These are phyloP conservation scores for Quercus gilva DNA, from an alignment of 306 rosid species.

Conservation along the genomic window DNA sequence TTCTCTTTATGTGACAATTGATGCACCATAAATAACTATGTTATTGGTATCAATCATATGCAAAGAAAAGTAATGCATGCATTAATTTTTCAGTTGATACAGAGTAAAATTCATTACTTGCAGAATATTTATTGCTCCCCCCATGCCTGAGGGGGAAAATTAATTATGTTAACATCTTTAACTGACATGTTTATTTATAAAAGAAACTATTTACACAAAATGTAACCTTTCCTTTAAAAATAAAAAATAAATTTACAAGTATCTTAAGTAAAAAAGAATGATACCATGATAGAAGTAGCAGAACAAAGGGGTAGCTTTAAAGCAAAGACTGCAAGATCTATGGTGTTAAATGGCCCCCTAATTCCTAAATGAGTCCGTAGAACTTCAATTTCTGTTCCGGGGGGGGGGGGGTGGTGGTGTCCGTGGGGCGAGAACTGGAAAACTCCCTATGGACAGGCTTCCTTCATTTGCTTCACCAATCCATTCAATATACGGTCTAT, in stretches of 20 bases:
- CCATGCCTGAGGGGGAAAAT: too few relatives aligned
- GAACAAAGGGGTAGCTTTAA: background rate
- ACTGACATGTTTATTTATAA: too few relatives aligned
- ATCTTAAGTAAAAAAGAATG: background rate
- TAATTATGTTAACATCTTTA: too few relatives aligned
- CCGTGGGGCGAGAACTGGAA: background rate
- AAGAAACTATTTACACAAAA: too few relatives aligned
- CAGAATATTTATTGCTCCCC: too few relatives aligned
- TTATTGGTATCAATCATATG: too few relatives aligned
- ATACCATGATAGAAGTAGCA: background rate
- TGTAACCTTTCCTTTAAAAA: background rate
- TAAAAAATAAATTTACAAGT: background rate
- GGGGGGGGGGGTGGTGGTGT: too few relatives aligned
- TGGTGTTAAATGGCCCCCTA: background rate
- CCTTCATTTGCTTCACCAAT: constrained; percentile 49
- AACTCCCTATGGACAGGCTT: constrained; percentile 13
- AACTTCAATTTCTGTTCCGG: background rate
- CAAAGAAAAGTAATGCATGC: too few relatives aligned
- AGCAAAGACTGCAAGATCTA: background rate
- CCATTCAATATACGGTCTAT: constrained; percentile 35
- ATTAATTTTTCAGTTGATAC: too few relatives aligned
- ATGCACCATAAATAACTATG: too few relatives aligned
- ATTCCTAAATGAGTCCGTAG: background rate
- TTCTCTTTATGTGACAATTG: too few relatives aligned
- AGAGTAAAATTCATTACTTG: too few relatives aligned